phyloP scores from a whole-genome alignment of 2,329 filamentous ascomycete genomes.

The Microdochium paspali region DNA sequence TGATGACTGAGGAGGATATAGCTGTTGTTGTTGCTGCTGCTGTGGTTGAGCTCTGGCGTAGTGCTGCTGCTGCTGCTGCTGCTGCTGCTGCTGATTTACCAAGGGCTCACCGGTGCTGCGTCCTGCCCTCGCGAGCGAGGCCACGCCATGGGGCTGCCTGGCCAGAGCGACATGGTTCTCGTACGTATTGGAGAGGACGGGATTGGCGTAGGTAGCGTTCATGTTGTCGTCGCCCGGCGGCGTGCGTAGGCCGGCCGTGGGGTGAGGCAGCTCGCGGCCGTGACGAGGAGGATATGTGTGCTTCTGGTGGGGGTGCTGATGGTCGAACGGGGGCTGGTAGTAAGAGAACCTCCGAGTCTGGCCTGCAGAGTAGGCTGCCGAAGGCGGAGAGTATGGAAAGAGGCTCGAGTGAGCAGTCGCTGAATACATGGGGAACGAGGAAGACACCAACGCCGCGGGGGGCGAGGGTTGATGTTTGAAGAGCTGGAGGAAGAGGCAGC shows the following conservation, averaged over 20 bases:
- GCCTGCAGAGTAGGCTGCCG: not conserved
- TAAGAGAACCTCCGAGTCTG: not conserved
- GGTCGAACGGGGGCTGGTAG: not conserved
- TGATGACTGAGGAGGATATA: not conserved
- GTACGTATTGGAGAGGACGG: slow-evolving; percentile 33
- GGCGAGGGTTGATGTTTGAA: not conserved
- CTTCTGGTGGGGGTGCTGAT: not conserved
- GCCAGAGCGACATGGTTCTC: slow-evolving; percentile 31
- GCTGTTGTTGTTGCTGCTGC: slow-evolving; percentile 1
- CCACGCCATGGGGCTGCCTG: slow-evolving; percentile 24
- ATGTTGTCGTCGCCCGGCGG: slow-evolving; percentile 41
- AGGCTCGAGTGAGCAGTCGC: not conserved
- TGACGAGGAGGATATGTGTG: not conserved
- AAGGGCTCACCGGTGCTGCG: slow-evolving; percentile 21
- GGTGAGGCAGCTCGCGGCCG: slow-evolving; percentile 1
- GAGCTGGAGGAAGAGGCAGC: not conserved
- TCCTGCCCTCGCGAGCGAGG: slow-evolving; percentile 22
- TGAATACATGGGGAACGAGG: not conserved
- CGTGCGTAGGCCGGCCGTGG: slow-evolving; percentile 33
- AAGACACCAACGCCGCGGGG: not conserved
- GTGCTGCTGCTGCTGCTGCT: slow-evolving; percentile 1
- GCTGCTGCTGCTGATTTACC: slow-evolving; percentile 11
- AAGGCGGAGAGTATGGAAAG: not conserved
- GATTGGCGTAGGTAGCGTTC: slow-evolving; percentile 40
- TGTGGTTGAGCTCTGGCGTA: slow-evolving; percentile 1